Evolutionary conservation across 345 rosid species (phyloP).

Genomic region (Euphorbia pulcherrima): DNA sequence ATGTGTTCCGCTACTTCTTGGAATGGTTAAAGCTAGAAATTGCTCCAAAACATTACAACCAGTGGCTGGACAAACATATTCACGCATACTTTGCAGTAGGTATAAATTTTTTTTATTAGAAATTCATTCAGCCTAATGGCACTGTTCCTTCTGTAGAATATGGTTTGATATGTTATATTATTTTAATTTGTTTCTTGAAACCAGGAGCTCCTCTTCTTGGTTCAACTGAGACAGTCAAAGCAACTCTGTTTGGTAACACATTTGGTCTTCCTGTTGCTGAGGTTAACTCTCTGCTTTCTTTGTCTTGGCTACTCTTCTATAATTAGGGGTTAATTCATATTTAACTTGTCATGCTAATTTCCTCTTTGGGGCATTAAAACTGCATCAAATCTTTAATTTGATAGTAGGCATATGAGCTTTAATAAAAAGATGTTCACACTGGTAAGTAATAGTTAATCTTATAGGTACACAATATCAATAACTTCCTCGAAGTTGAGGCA

Average conservation of each 20-base stretch:
- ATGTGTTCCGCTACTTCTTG: constrained; percentile 89
- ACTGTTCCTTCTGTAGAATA: constrained; percentile 11
- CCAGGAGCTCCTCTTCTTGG: constrained; percentile 98
- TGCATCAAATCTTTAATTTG: neutral
- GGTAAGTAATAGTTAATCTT: constrained; percentile 11
- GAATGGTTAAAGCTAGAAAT: constrained; percentile 99
- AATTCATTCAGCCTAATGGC: constrained; percentile 8
- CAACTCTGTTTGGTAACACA: constrained; percentile 71
- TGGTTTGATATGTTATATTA: constrained; percentile 11
- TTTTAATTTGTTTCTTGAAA: constrained; percentile 22
- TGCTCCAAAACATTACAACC: constrained; percentile 83
- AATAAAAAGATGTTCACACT: neutral
- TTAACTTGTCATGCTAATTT: neutral
- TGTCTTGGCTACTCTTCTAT: neutral
- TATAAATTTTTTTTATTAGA: constrained; percentile 31
- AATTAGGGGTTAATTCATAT: neutral
- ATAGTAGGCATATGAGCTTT: neutral
- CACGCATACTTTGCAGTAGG: constrained; percentile 96
- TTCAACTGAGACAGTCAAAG: constrained; percentile 72
- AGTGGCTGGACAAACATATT: constrained; percentile 92
- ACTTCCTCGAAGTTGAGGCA: neutral
- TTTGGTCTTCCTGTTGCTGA: constrained; percentile 95
- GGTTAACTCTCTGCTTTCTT: constrained; percentile 49
- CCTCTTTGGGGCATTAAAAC: neutral
- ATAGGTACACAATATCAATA: constrained; percentile 9